Evolutionary conservation across 345 rosid genomes (phyloP).

Genomic region (Nasturtium officinale): DNA sequence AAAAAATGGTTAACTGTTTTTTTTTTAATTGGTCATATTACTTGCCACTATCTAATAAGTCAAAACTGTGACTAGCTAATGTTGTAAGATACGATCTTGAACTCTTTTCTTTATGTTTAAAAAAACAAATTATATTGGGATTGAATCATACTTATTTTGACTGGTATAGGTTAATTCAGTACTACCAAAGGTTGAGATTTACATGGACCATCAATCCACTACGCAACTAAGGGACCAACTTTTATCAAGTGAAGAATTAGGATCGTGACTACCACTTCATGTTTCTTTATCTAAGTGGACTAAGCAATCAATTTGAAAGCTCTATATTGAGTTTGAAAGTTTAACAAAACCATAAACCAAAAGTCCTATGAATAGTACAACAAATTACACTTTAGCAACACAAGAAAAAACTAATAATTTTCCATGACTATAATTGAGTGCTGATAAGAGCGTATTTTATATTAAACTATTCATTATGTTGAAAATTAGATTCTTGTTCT

Average conservation of each 20-base stretch:
- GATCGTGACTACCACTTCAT: conserved; percentile 37
- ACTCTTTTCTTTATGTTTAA: neutral
- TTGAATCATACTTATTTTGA: conserved; percentile 3
- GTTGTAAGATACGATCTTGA: neutral
- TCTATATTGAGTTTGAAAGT: neutral
- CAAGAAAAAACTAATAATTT: too few relatives aligned
- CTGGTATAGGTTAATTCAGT: conserved; percentile 8
- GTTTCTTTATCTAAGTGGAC: neutral
- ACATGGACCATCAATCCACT: conserved; percentile 40
- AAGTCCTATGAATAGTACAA: neutral
- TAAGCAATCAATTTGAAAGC: neutral
- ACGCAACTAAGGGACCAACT: conserved; percentile 3
- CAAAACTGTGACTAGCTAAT: neutral
- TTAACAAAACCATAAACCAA: neutral
- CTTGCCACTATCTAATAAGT: neutral
- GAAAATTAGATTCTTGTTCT: too few relatives aligned
- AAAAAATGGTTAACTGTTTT: neutral
- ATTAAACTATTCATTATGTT: too few relatives aligned
- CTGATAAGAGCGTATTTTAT: too few relatives aligned
- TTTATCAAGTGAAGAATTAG: neutral
- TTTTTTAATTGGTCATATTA: neutral
- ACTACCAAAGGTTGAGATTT: neutral
- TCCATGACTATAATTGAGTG: too few relatives aligned
- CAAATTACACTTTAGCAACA: too few relatives aligned
- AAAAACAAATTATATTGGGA: neutral